Conservation (phyloP, 768 basidiomycete species). For the Rhizopogon vinicolor region DNA sequence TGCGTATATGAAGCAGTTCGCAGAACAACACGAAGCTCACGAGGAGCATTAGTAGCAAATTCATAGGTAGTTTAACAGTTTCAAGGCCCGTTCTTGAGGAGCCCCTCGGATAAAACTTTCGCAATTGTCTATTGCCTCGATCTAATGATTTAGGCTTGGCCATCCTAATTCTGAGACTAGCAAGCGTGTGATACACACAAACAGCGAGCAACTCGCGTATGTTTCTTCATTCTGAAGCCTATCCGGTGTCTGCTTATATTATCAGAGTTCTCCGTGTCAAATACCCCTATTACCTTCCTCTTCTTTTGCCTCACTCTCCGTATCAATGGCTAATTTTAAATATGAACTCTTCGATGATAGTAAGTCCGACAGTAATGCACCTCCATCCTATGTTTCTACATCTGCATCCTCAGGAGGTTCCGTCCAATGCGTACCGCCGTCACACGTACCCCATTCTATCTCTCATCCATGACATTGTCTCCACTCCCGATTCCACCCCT, state of each 20-base stretch:
- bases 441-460: background rate
- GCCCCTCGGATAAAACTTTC: background rate
- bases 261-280: background rate
- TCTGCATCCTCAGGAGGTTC: background rate
- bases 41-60: background rate
- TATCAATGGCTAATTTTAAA: background rate
- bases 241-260: background rate
- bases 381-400: background rate
- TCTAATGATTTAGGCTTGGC: background rate
- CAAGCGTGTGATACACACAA: background rate
- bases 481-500: background rate
- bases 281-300: background rate
- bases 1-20: slow-evolving; percentile 55
- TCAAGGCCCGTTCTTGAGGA: too few species aligned
- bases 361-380: background rate
- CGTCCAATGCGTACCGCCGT: background rate
- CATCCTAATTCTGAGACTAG: background rate
- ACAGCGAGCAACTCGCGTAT: too few species aligned
- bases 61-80: background rate
- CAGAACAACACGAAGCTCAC: slow-evolving; percentile 13
- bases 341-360: background rate
- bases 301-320: background rate
- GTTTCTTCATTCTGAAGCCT: too few species aligned
- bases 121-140: background rate
- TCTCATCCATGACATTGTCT: background rate